A percentile compares a stretch with the other conserved stretches of the same genome.
Evolutionary conservation across 2,329 filamentous ascomycete genomes (phyloP).

Genomic region (Colletotrichum magnum): DNA sequence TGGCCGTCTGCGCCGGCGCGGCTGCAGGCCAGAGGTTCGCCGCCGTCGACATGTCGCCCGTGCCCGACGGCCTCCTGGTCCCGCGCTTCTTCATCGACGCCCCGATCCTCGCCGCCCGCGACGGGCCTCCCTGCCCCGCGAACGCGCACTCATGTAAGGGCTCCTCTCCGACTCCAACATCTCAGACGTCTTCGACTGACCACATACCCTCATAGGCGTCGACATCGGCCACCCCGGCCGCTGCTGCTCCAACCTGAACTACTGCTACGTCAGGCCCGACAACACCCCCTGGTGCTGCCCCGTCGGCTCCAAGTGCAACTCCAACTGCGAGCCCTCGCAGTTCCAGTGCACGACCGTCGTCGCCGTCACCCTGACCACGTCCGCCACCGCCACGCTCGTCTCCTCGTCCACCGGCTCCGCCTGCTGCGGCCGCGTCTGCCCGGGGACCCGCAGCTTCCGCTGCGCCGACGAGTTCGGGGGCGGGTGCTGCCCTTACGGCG

Average conservation of each 20-base stretch:
- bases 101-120: constrained; percentile 36
- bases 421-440: constrained; percentile 59
- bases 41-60: constrained; percentile 36
- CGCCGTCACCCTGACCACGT: constrained; percentile 45
- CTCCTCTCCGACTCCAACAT: not conserved
- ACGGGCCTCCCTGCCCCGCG: constrained; percentile 31
- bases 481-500: constrained; percentile 64
- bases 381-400: constrained; percentile 41
- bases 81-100: constrained; percentile 40
- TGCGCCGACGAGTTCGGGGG: constrained; percentile 61
- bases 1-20: constrained; percentile 24
- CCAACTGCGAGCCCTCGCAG: constrained; percentile 50
- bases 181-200: not conserved
- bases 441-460: constrained; percentile 57
- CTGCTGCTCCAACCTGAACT: constrained; percentile 61
- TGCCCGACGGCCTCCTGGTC: constrained; percentile 1
- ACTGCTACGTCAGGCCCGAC: constrained; percentile 59
- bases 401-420: constrained; percentile 45
- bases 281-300: constrained; percentile 57
- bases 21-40: constrained; percentile 32
- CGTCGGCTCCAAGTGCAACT: constrained; percentile 59
- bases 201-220: constrained; percentile 51
- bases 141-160: constrained; percentile 38
- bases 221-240: constrained; percentile 54
- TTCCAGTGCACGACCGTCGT: constrained; percentile 52